These are phyloP conservation scores for Ganoderma boninense DNA, from an alignment of 1,284 basidiomycete species.

Conservation along the genomic window DNA sequence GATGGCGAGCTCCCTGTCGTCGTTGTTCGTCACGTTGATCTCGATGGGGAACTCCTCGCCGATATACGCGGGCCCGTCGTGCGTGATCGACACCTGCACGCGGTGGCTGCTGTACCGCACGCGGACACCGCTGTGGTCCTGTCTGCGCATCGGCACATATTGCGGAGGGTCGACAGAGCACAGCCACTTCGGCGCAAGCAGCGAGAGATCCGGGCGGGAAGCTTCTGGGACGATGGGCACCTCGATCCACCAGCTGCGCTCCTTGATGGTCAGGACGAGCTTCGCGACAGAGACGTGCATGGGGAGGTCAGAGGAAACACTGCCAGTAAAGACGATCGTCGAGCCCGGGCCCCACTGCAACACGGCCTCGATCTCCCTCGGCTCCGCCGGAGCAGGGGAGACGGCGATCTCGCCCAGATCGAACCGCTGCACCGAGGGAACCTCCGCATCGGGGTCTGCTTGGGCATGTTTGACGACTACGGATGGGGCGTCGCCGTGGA, in stretches of 20 bases:
- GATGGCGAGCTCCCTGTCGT: constrained; percentile 73
- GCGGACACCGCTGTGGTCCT: constrained; percentile 62
- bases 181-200: constrained; percentile 59
- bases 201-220: constrained; percentile 45
- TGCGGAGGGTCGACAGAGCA: constrained; percentile 56
- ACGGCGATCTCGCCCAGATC: constrained; percentile 51
- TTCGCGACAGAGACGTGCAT: constrained; percentile 56
- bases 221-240: constrained; percentile 51
- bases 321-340: constrained; percentile 65
- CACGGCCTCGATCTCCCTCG: constrained; percentile 44
- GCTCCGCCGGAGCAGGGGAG: constrained; percentile 31
- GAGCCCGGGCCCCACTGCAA: constrained; percentile 65
- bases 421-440: constrained; percentile 45
- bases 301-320: constrained; percentile 56
- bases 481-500: constrained; percentile 55
- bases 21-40: constrained; percentile 73
- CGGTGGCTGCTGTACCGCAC: constrained; percentile 71
- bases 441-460: constrained; percentile 15
- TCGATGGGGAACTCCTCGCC: constrained; percentile 80
- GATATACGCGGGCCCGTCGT: constrained; percentile 75
- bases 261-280: constrained; percentile 58
- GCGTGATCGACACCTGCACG: constrained; percentile 61
- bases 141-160: constrained; percentile 61
- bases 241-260: constrained; percentile 71
- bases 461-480: constrained; percentile 56